phyloP scores from a whole-genome alignment of 768 basidiomycete genomes.

The Tylopilus subfusipes region DNA sequence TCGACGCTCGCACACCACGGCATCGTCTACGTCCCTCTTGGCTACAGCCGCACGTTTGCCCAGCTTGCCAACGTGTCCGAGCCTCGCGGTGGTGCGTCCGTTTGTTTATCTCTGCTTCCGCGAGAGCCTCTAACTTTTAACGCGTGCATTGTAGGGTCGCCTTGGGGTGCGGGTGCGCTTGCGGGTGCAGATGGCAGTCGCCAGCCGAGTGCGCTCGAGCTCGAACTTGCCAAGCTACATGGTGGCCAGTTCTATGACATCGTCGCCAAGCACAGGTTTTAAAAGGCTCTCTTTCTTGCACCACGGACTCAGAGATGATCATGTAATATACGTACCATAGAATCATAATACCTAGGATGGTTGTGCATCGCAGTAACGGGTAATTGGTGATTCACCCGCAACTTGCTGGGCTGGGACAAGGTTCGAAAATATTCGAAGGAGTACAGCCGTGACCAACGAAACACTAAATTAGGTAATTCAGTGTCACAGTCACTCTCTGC shows the following conservation, averaged over 20 bases:
- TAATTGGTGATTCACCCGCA: too few species aligned
- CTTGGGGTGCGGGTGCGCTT: constrained; percentile 74
- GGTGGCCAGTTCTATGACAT: constrained; percentile 51
- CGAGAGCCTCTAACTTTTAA: not conserved
- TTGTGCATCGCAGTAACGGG: too few species aligned
- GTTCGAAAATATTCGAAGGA: too few species aligned
- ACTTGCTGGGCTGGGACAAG: too few species aligned
- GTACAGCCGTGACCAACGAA: too few species aligned
- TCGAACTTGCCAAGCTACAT: too few species aligned
- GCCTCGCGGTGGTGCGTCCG: constrained; percentile 54
- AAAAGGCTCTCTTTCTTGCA: not conserved
- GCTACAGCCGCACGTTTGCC: constrained; percentile 49
- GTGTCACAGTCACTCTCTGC: too few species aligned
- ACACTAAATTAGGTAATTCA: too few species aligned
- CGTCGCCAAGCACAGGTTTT: constrained; percentile 18
- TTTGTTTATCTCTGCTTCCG: not conserved
- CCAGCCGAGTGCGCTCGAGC: constrained; percentile 43
- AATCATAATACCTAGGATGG: too few species aligned
- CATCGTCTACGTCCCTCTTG: constrained; percentile 66
- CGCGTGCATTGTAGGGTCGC: constrained; percentile 50
- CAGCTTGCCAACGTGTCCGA: constrained; percentile 43
- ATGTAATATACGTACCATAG: too few species aligned
- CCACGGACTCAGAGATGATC: too few species aligned
- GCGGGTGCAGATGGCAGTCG: constrained; percentile 47
- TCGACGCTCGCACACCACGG: constrained; percentile 71